These are phyloP conservation scores for Furculomyces boomerangus DNA, from an alignment of 371 early-diverging fungal genomes.

Conservation along the genomic window DNA sequence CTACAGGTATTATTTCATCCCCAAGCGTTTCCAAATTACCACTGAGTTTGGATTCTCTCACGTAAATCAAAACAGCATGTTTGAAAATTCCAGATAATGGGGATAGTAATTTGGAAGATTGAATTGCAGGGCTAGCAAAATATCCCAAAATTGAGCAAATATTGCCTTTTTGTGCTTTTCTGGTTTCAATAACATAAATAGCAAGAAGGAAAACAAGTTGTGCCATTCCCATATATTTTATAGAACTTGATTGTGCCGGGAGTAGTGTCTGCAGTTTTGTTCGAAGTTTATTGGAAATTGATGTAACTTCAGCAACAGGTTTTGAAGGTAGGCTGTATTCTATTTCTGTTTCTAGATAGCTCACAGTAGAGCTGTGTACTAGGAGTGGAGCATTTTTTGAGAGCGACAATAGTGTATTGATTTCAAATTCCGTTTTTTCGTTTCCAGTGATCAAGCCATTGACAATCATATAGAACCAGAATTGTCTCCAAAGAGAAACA, in stretches of 20 bases:
- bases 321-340: slow-evolving; percentile 56
- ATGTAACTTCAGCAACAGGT: neutral
- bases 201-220: slow-evolving; percentile 65
- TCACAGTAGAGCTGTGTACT: slow-evolving; percentile 46
- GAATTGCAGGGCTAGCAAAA: slow-evolving; percentile 68
- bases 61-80: slow-evolving; percentile 21
- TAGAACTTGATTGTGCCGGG: slow-evolving; percentile 30
- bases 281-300: slow-evolving; percentile 10
- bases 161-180: slow-evolving; percentile 50
- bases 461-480: slow-evolving; percentile 76
- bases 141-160: slow-evolving; percentile 56
- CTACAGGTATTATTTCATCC: neutral
- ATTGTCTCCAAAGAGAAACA: slow-evolving; percentile 54
- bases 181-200: slow-evolving; percentile 66
- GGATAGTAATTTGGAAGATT: slow-evolving; percentile 41
- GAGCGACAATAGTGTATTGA: slow-evolving; percentile 39
- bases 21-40: slow-evolving; percentile 3
- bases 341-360: slow-evolving; percentile 76
- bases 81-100: slow-evolving; percentile 62
- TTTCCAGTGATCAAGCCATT: slow-evolving; percentile 57
- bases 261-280: slow-evolving; percentile 23
- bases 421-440: slow-evolving; percentile 63
- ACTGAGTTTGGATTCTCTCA: slow-evolving; percentile 11
- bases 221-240: slow-evolving; percentile 48
- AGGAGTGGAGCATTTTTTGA: slow-evolving; percentile 76